These are phyloP conservation scores for Elsinoe ampelina DNA, from an alignment of 2,329 filamentous ascomycete genomes.

Conservation along the genomic window DNA sequence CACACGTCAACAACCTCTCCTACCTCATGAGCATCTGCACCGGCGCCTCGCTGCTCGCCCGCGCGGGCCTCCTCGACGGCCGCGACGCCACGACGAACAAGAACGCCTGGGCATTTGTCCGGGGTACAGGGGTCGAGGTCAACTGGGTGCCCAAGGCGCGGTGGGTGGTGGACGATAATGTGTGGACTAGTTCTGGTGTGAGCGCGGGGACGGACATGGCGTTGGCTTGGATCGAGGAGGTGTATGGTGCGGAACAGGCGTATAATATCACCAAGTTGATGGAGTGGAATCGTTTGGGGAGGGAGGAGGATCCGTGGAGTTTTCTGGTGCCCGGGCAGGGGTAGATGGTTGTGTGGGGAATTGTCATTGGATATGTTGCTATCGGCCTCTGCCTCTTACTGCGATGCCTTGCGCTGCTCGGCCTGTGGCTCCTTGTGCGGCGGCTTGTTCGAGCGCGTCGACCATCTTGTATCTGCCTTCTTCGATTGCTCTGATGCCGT, in stretches of 20 bases:
- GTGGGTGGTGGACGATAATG: constrained; percentile 56
- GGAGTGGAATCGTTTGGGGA: not conserved
- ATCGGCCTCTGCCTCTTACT: not conserved
- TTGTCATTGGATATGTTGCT: not conserved
- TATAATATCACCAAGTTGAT: constrained; percentile 35
- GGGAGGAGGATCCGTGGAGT: not conserved
- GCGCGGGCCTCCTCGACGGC: constrained; percentile 51
- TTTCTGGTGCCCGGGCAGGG: not conserved
- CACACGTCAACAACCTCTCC: constrained; percentile 20
- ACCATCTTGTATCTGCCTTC: constrained; percentile 12
- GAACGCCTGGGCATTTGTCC: constrained; percentile 43
- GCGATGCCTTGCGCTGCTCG: not conserved
- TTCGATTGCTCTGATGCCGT: constrained; percentile 16
- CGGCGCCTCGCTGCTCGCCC: constrained; percentile 50
- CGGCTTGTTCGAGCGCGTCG: not conserved
- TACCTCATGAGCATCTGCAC: constrained; percentile 59
- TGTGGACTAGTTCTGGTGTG: constrained; percentile 58
- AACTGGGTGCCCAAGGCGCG: constrained; percentile 53
- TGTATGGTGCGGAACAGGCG: constrained; percentile 47
- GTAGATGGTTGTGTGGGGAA: not conserved
- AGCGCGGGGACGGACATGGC: constrained; percentile 54
- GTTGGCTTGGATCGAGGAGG: constrained; percentile 46
- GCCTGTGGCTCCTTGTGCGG: not conserved
- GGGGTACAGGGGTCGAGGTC: constrained; percentile 40
- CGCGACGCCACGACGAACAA: constrained; percentile 63